phyloP scores from a whole-genome alignment of 2,329 filamentous ascomycete genomes.

The Claviceps purpurea region DNA sequence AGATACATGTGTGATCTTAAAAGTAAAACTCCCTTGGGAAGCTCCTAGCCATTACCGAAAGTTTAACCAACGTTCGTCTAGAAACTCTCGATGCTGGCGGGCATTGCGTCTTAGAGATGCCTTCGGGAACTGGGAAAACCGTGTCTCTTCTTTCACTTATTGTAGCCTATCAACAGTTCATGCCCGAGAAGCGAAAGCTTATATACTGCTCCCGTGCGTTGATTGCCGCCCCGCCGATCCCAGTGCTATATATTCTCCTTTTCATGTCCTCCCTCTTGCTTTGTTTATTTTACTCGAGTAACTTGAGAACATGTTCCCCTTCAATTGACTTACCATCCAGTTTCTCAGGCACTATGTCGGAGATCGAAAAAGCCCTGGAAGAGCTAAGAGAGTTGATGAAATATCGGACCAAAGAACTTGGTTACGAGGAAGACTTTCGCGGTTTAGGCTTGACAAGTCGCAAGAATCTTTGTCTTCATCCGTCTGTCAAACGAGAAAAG shows the following conservation, averaged over 20 bases:
- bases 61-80: constrained; percentile 11
- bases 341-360: constrained; percentile 73
- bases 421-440: constrained; percentile 81
- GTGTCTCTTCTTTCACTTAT: constrained; percentile 91
- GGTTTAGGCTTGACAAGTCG: constrained; percentile 87
- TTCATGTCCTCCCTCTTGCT: background rate
- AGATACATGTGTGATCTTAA: constrained; percentile 47
- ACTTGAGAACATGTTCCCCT: background rate
- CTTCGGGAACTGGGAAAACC: constrained; percentile 95
- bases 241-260: background rate
- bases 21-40: constrained; percentile 22
- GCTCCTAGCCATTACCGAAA: background rate
- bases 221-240: background rate
- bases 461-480: constrained; percentile 94
- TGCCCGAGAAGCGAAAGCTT: constrained; percentile 85
- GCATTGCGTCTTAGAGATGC: constrained; percentile 97
- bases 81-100: constrained; percentile 83
- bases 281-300: background rate
- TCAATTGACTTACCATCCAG: background rate
- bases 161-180: constrained; percentile 89
- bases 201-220: constrained; percentile 84
- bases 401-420: constrained; percentile 80
- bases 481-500: constrained; percentile 91
- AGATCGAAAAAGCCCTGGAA: constrained; percentile 93
- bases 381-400: constrained; percentile 92